Conservation (phyloP, 768 basidiomycete species). For the Thelephora aurantiotincta region DNA sequence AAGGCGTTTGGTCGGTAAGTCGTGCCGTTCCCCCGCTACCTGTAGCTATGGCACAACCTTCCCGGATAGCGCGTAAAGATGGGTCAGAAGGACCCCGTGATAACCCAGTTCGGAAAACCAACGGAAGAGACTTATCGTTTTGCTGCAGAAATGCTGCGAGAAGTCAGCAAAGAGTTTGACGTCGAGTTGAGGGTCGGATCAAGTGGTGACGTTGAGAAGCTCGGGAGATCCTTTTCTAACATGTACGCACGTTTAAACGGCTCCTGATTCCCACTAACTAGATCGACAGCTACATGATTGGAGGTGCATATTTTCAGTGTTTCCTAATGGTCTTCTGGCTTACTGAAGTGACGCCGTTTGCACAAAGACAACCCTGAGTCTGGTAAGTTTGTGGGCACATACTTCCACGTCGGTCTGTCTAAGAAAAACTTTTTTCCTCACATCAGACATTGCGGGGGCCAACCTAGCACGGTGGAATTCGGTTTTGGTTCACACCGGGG, state of each 20-base stretch:
- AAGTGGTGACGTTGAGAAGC: too few species aligned
- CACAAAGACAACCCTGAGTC: slow-evolving; percentile 76
- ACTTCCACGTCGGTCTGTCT: not conserved
- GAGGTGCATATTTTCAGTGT: slow-evolving; percentile 40
- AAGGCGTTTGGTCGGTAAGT: slow-evolving; percentile 43
- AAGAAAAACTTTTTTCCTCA: not conserved
- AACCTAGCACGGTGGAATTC: slow-evolving; percentile 77
- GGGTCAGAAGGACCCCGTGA: slow-evolving; percentile 25
- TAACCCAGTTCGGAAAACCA: slow-evolving; percentile 79
- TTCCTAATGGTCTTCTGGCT: not conserved
- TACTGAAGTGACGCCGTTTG: not conserved
- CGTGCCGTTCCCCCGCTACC: not conserved
- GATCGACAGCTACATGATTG: slow-evolving; percentile 77
- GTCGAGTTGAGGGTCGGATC: slow-evolving; percentile 2
- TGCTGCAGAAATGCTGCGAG: slow-evolving; percentile 48
- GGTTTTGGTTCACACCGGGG: slow-evolving; percentile 79
- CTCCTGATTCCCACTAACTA: not conserved
- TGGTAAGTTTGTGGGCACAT: slow-evolving; percentile 21
- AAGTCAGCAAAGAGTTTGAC: slow-evolving; percentile 10
- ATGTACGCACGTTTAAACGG: too few species aligned
- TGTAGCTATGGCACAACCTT: too few species aligned
- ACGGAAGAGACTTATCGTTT: slow-evolving; percentile 70
- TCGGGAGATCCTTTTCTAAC: too few species aligned
- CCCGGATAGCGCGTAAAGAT: not conserved
- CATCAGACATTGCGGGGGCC: slow-evolving; percentile 73